A percentile compares a stretch with the other conserved stretches of the same genome.
Evolutionary conservation across 495 filamentous ascomycete genomes (phyloP).

Genomic region (Hypoxylon intermedium): DNA sequence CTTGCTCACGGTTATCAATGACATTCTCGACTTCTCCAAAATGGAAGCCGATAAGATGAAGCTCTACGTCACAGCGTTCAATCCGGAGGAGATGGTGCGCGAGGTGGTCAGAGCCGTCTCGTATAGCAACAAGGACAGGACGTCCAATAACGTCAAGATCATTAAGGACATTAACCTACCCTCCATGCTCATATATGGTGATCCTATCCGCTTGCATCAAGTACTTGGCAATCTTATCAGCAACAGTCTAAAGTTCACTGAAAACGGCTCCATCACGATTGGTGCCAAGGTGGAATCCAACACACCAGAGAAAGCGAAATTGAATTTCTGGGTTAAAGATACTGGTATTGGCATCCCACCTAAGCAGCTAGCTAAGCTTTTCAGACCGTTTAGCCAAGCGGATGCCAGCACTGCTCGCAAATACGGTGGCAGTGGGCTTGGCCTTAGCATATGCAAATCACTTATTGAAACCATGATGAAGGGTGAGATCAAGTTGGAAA

Average conservation of each 20-base stretch:
- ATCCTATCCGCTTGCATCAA: constrained; percentile 89
- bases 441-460: constrained; percentile 92
- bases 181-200: constrained; percentile 82
- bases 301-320: constrained; percentile 68
- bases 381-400: constrained; percentile 89
- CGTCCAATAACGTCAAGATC: constrained; percentile 62
- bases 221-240: constrained; percentile 92
- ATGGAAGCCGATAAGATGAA: constrained; percentile 97
- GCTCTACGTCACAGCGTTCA: constrained; percentile 84
- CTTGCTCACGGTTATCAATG: constrained; percentile 91
- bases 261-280: constrained; percentile 83
- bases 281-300: constrained; percentile 73
- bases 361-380: constrained; percentile 81
- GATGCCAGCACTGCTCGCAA: constrained; percentile 86
- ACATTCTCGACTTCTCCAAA: constrained; percentile 92
- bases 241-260: constrained; percentile 94
- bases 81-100: constrained; percentile 81
- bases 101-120: constrained; percentile 86
- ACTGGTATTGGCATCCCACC: constrained; percentile 89
- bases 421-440: constrained; percentile 89
- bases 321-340: constrained; percentile 87
- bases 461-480: constrained; percentile 91
- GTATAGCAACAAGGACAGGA: constrained; percentile 82
- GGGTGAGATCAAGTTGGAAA: constrained; percentile 83
- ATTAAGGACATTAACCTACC: constrained; percentile 79